A percentile compares a stretch with the other conserved stretches of the same genome.
Conservation (phyloP, 331 rosid genomes). For the Ulmus americana region DNA sequence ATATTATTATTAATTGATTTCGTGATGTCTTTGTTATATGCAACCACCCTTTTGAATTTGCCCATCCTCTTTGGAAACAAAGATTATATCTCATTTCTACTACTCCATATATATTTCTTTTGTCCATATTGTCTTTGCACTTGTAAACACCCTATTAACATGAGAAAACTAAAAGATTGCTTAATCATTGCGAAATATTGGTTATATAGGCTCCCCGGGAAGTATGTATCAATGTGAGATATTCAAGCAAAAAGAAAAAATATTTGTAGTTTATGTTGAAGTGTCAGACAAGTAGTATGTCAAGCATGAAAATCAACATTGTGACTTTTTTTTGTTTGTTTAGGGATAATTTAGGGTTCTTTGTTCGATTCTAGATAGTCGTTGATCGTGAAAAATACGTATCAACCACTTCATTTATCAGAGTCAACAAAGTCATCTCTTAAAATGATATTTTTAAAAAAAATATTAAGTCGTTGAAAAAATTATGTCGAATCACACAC, state of each 20-base stretch:
- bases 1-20: not conserved
- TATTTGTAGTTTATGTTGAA: constrained; percentile 35
- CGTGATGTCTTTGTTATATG: constrained; percentile 12
- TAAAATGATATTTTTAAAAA: constrained; percentile 2
- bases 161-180: constrained; percentile 1
- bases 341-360: constrained; percentile 40
- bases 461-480: not conserved
- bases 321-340: constrained; percentile 11
- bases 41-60: constrained; percentile 39
- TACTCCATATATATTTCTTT: constrained; percentile 11
- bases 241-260: not conserved
- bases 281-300: constrained; percentile 48
- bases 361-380: constrained; percentile 11
- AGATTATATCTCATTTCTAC: constrained; percentile 11
- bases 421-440: constrained; percentile 32
- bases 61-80: constrained; percentile 37
- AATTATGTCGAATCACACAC: constrained; percentile 12
- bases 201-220: constrained; percentile 7
- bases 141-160: constrained; percentile 25
- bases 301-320: constrained; percentile 7
- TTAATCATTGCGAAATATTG: constrained; percentile 12
- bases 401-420: constrained; percentile 45
- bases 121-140: constrained; percentile 13
- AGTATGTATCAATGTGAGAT: constrained; percentile 7
- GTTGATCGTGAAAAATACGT: constrained; percentile 31